Percentiles rank a stretch among this genome's conserved stretches.
These are phyloP conservation scores for Candida boidinii DNA, from an alignment of 805 yeast genomes.

Conservation along the genomic window DNA sequence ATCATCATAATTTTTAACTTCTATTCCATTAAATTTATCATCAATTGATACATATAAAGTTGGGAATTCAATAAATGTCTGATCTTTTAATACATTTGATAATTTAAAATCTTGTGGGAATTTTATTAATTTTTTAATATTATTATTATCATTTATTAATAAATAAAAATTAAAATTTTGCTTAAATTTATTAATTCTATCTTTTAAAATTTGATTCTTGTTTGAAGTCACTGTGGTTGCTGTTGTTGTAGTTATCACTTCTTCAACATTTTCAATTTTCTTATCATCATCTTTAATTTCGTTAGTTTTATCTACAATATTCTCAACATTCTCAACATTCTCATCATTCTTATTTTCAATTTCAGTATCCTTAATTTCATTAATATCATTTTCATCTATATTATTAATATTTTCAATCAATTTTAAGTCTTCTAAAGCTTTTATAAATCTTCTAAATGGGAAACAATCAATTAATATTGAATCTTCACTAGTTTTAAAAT, in stretches of 20 bases:
- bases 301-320: too few relatives aligned
- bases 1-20: constrained; percentile 15
- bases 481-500: constrained; percentile 34
- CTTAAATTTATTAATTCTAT: constrained; percentile 1
- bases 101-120: constrained; percentile 29
- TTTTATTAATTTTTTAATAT: constrained; percentile 25
- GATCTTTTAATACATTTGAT: constrained; percentile 42
- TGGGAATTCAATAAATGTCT: constrained; percentile 71
- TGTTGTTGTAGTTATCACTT: too few relatives aligned
- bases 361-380: too few relatives aligned
- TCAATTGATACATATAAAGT: constrained; percentile 41
- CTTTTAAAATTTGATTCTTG: too few relatives aligned
- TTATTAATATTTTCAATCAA: constrained; percentile 8
- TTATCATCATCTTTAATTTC: too few relatives aligned
- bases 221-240: constrained; percentile 1
- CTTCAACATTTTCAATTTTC: too few relatives aligned
- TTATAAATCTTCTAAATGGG: constrained; percentile 28
- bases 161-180: constrained; percentile 6
- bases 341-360: too few relatives aligned
- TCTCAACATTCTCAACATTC: too few relatives aligned
- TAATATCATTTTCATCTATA: background rate
- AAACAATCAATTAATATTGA: constrained; percentile 27
- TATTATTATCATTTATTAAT: constrained; percentile 2
- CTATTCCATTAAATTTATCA: constrained; percentile 18
- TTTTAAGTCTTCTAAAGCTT: constrained; percentile 27